Evolutionary conservation across 164 flowering plant species (phyloP), one percentile per base, ranked within the genome.

Genomic region (Magnolia kwangsiensis): DNA sequence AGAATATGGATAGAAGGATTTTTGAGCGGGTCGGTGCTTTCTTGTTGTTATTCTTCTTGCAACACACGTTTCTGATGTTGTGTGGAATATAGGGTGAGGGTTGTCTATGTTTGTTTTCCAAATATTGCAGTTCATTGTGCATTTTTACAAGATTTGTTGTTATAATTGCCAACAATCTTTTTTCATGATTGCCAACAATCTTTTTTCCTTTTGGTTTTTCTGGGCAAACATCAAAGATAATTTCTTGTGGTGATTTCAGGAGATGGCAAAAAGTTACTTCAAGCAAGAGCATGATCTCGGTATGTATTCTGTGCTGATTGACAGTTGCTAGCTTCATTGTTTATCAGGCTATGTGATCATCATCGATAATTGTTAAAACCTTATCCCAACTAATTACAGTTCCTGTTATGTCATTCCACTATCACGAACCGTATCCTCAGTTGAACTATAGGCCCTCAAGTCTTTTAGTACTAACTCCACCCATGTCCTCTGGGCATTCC

Each of bases 241-340:
- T 68, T 31, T 27, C 20, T 50, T 14, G 6, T 11, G 7, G 24
- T 50, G 13, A 55, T 55, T 55, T 55, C 73, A 71, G 73, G 73
- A 50, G 75, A 79, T 82, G 97, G 87, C 91, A 13, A 92, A 85
- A 78, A 91, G 94, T 75, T 87, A 82, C 82, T 92, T 91, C 92
- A 92, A 92, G 87, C 92, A 87, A 83, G 97, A 92, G 77, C 92
- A 90, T 86, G 91, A 87, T 83, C 85, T 92, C 76, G 97, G 97
- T 91, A 82, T 76, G 82, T 21, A 6, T 80, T 72, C 68, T 59
- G 59, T 50, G 21, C 58, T 50, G 45, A 37, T 5, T 27, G 2
- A 27, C 29, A 27, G 29, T 27, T 27, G 29, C 1, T 59, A 1
- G 75, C 55, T 51, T 29, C 51, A 19, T 27, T 8, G 61, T 55